These are phyloP conservation scores for Rhododendron henanense DNA, from an alignment of 148 eudicot genomes.

Conservation along the genomic window DNA sequence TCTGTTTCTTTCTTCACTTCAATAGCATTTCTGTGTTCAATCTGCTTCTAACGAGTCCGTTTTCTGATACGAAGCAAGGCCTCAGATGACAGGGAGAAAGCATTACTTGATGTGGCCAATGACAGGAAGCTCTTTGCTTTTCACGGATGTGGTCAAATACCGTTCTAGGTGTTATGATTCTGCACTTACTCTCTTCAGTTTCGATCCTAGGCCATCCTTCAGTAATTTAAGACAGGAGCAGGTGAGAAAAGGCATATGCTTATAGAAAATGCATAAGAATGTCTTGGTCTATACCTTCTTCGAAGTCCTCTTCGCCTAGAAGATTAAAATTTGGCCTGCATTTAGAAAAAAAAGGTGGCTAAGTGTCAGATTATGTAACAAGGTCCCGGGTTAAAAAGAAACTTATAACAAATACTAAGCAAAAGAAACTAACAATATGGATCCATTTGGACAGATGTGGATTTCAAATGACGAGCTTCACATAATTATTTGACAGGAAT, in stretches of 20 bases:
- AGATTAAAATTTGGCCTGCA: slow-evolving; percentile 74
- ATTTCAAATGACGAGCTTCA: neutral
- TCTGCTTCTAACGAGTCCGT: slow-evolving; percentile 42
- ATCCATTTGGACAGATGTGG: neutral
- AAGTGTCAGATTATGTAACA: neutral
- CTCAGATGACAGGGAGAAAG: slow-evolving; percentile 42
- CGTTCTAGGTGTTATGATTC: slow-evolving; percentile 51
- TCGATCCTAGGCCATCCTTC: slow-evolving; percentile 32
- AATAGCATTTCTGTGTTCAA: slow-evolving; percentile 18
- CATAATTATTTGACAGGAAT: neutral
- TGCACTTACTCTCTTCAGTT: slow-evolving; percentile 59
- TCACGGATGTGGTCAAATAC: slow-evolving; percentile 77
- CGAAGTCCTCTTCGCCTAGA: slow-evolving; percentile 6
- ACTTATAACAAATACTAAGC: neutral
- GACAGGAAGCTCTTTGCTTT: slow-evolving; percentile 75
- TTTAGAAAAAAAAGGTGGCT: neutral
- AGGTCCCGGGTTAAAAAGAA: neutral
- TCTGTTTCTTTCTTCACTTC: slow-evolving; percentile 22
- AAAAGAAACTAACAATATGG: neutral
- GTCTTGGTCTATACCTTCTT: slow-evolving; percentile 44
- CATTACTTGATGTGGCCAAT: slow-evolving; percentile 35
- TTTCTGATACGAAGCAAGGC: slow-evolving; percentile 40
- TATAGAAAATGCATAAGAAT: neutral
- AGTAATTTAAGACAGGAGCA: slow-evolving; percentile 16
- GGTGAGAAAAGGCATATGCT: neutral